These are phyloP conservation scores for Pelargonium nanum DNA, from an alignment of 345 rosid genomes.

Conservation along the genomic window DNA sequence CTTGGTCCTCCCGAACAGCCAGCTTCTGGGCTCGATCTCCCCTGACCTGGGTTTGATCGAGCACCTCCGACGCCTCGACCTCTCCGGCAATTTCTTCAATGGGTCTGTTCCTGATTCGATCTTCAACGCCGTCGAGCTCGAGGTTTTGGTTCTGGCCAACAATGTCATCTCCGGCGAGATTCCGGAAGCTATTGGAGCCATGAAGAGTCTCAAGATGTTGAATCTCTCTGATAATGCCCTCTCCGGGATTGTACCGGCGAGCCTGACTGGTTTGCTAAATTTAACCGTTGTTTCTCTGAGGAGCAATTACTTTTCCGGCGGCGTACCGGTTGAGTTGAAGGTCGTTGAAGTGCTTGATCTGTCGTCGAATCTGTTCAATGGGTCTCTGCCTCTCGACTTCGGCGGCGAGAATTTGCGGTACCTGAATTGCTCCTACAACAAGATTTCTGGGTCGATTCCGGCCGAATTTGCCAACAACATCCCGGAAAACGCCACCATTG, in stretches of 20 bases:
- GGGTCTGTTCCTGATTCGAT: slow-evolving; percentile 50
- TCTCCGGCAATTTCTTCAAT: slow-evolving; percentile 54
- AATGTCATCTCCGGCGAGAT: slow-evolving; percentile 60
- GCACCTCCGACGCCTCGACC: slow-evolving; percentile 50
- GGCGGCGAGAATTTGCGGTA: slow-evolving; percentile 46
- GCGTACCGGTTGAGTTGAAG: slow-evolving; percentile 42
- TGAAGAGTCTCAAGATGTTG: slow-evolving; percentile 38
- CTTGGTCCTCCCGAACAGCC: slow-evolving; percentile 40
- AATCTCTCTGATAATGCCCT: slow-evolving; percentile 76
- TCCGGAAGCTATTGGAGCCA: slow-evolving; percentile 32
- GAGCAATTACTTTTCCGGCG: slow-evolving; percentile 52
- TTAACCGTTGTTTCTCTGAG: slow-evolving; percentile 55
- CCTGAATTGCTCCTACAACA: slow-evolving; percentile 70
- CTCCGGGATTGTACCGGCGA: slow-evolving; percentile 47
- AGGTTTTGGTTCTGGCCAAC: slow-evolving; percentile 34
- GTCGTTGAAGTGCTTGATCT: slow-evolving; percentile 53
- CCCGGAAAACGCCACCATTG: slow-evolving; percentile 48
- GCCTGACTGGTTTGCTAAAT: slow-evolving; percentile 36
- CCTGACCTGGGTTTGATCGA: slow-evolving; percentile 36
- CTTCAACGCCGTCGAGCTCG: slow-evolving; percentile 47
- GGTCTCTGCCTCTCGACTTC: slow-evolving; percentile 49
- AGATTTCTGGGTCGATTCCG: slow-evolving; percentile 48
- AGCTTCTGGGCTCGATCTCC: slow-evolving; percentile 54
- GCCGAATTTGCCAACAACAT: slow-evolving; percentile 43
- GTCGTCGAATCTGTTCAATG: slow-evolving; percentile 70